A percentile compares a stretch with the other conserved stretches of the same genome.
These are phyloP conservation scores for Colletotrichum nymphaeae DNA, from an alignment of 2,329 filamentous ascomycete species.

Conservation along the genomic window DNA sequence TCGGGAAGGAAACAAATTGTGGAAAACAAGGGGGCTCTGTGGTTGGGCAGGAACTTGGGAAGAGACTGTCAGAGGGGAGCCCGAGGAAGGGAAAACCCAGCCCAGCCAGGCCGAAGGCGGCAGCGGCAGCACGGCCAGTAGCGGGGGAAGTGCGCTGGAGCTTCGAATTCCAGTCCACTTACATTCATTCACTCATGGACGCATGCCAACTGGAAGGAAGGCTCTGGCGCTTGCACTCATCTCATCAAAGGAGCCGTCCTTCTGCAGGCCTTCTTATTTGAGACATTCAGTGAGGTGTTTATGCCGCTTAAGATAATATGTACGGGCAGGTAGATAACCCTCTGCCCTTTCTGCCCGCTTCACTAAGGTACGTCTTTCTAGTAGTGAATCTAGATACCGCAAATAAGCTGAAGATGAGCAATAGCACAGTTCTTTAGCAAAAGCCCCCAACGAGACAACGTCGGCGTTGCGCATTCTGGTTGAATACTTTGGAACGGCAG, in stretches of 20 bases:
- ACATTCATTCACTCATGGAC: neutral
- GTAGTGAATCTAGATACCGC: neutral
- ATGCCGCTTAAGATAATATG: neutral
- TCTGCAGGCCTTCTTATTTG: neutral
- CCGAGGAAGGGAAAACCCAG: constrained; percentile 26
- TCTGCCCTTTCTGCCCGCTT: neutral
- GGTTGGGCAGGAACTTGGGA: constrained; percentile 30
- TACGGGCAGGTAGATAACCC: neutral
- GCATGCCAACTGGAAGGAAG: neutral
- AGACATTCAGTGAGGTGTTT: neutral
- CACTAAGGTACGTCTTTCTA: neutral
- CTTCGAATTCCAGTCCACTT: constrained; percentile 5
- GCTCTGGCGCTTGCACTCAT: neutral
- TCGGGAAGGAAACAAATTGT: constrained; percentile 28
- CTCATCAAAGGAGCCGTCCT: neutral
- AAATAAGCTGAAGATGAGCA: neutral
- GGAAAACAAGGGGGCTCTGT: constrained; percentile 27
- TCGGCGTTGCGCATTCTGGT: neutral
- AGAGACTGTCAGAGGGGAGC: constrained; percentile 17
- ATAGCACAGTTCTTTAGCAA: neutral
- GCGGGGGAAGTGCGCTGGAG: constrained; percentile 26
- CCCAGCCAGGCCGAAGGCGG: constrained; percentile 26
- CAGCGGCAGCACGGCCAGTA: constrained; percentile 8
- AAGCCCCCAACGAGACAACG: neutral
- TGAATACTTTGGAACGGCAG: neutral